Percentiles rank a stretch among this genome's conserved stretches.
phyloP scores from a whole-genome alignment of 805 yeast genomes.

The Saccharomycopsis lassenensis region DNA sequence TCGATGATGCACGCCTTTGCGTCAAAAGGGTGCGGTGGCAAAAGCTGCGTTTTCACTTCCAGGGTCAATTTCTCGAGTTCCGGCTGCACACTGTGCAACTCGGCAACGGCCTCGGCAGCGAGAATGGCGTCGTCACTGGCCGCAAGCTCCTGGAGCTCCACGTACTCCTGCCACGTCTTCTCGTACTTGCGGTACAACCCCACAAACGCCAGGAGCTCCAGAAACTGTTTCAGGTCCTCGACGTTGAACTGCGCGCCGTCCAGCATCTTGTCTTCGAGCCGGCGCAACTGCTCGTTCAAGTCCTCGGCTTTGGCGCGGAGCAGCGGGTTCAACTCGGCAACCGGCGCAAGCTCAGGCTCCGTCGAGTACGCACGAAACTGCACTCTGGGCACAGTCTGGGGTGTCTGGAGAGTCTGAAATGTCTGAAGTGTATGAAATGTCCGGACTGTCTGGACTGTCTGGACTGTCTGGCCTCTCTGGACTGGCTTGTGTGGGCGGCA shows the following conservation, averaged over 20 bases:
- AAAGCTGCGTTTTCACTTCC: slow-evolving; percentile 42
- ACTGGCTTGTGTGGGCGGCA: too few relatives aligned
- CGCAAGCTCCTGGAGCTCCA: slow-evolving; percentile 27
- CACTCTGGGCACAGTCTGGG: too few relatives aligned
- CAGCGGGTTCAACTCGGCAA: slow-evolving; percentile 37
- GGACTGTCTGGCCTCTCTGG: too few relatives aligned
- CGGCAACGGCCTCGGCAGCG: slow-evolving; percentile 47
- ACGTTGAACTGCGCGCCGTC: slow-evolving; percentile 33
- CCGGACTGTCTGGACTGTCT: too few relatives aligned
- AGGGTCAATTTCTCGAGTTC: slow-evolving; percentile 31
- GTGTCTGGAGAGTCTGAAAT: too few relatives aligned
- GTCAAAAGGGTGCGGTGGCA: slow-evolving; percentile 70
- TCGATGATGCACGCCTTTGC: slow-evolving; percentile 75
- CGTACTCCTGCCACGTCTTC: slow-evolving; percentile 23
- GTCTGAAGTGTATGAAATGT: too few relatives aligned
- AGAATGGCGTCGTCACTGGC: slow-evolving; percentile 35
- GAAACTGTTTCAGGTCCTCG: slow-evolving; percentile 37
- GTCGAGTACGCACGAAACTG: too few relatives aligned
- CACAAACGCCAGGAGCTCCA: slow-evolving; percentile 34
- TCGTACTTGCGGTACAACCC: slow-evolving; percentile 32
- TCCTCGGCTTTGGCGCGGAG: slow-evolving; percentile 36
- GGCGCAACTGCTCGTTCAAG: slow-evolving; percentile 30
- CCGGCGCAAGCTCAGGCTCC: slow-evolving; percentile 1
- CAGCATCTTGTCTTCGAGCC: slow-evolving; percentile 32
- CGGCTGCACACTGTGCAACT: slow-evolving; percentile 39